phyloP scores from a whole-genome alignment of 805 yeast genomes.

The Clavispora asparagi region DNA sequence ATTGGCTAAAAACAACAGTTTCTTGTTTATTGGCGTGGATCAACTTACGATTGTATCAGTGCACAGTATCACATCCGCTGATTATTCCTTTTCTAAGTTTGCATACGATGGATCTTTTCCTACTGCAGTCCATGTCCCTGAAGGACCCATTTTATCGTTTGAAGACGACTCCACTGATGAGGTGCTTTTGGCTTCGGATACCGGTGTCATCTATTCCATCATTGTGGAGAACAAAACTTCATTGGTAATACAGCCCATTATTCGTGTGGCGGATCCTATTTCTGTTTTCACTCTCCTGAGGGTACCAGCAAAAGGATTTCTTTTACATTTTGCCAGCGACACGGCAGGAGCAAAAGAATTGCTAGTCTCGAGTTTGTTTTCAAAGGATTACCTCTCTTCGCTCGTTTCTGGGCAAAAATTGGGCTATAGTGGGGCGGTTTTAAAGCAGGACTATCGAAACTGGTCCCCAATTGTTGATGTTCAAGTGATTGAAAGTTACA shows the following conservation, averaged over 20 bases:
- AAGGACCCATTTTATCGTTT: conserved; percentile 10
- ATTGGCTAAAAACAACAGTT: conserved; percentile 27
- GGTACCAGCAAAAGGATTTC: conserved; percentile 11
- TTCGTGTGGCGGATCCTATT: conserved; percentile 32
- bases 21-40: conserved; percentile 34
- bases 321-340: conserved; percentile 36
- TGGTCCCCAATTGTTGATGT: conserved; percentile 48
- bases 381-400: conserved; percentile 6
- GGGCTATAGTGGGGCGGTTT: conserved; percentile 18
- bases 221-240: conserved; percentile 16
- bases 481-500: conserved; percentile 25
- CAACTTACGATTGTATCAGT: conserved; percentile 32
- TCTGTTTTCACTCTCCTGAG: conserved; percentile 28
- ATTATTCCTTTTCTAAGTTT: conserved; percentile 27
- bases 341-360: conserved; percentile 35
- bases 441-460: conserved; percentile 30
- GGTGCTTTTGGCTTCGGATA: conserved; percentile 29
- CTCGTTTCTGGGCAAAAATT: conserved; percentile 4
- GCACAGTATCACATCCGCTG: conserved; percentile 46
- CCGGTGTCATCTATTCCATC: conserved; percentile 30
- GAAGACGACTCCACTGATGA: conserved; percentile 16
- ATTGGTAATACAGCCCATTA: conserved; percentile 21
- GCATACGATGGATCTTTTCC: conserved; percentile 33
- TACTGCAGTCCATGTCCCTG: conserved; percentile 29
- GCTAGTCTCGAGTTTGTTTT: conserved; percentile 17